These are phyloP conservation scores for Carpinus fangiana DNA, from an alignment of 306 rosid genomes.

Conservation along the genomic window DNA sequence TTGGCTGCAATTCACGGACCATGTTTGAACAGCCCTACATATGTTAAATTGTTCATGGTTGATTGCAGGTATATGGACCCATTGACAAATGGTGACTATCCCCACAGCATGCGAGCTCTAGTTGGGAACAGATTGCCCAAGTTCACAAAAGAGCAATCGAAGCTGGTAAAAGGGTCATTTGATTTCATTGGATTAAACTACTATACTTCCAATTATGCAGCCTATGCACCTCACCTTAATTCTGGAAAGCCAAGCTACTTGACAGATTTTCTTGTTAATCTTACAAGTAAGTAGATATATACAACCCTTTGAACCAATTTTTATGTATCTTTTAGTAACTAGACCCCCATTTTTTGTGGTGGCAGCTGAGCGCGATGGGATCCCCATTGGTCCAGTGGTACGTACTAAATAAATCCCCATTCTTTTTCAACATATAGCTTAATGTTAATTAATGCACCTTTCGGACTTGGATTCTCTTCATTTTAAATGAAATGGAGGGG, in stretches of 20 bases:
- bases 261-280: conserved; percentile 22
- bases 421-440: too few species aligned
- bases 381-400: conserved; percentile 39
- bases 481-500: too few species aligned
- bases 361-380: conserved; percentile 37
- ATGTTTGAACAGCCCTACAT: too few species aligned
- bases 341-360: not conserved
- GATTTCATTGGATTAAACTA: conserved; percentile 42
- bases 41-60: not conserved
- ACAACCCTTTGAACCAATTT: not conserved
- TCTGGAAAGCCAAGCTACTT: conserved; percentile 18
- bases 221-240: conserved; percentile 8
- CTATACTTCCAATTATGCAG: conserved; percentile 24
- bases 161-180: conserved; percentile 22
- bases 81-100: conserved; percentile 62
- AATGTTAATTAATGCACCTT: too few species aligned
- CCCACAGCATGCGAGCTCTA: conserved; percentile 45
- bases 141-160: conserved; percentile 18
- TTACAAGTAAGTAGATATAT: conserved; percentile 1
- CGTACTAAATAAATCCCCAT: not conserved
- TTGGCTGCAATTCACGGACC: too few species aligned
- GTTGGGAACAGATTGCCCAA: conserved; percentile 35
- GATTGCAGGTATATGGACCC: conserved; percentile 61
- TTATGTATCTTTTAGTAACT: not conserved
- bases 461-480: too few species aligned